Evolutionary conservation across 176 grass and related monocot species (phyloP), one percentile per base, ranked within the genome.

Genomic region (Rhynchospora pubera): DNA sequence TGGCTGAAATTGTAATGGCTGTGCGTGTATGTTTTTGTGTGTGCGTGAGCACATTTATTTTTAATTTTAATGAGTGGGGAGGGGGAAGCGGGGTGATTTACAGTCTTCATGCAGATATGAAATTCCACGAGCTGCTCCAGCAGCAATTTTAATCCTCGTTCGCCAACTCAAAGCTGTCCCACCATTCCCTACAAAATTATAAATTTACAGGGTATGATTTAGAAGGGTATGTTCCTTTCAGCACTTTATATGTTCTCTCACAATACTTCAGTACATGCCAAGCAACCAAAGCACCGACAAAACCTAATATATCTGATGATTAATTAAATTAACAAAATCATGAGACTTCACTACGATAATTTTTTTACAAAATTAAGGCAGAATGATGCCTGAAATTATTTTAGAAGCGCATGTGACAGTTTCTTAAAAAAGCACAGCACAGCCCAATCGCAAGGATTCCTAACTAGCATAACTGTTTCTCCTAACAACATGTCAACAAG

Each of bases 21-120:
- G 0, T 43, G 46, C 46, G 51, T 55, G 11, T 9, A 9, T 19
- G 48, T 76, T 56, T 56, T 4, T 51, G 9, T 30, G 21, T 15
- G 47, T 6, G 0, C 3, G 11, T 55, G 4, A 9, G 15, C 30
- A 39, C 14, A 39, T 9, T 43, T 69, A 9, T 66, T n/a, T 52
- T 74, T 2, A 19, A 9, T 6, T n/a, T n/a, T n/a, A n/a, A n/a
- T n/a, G n/a, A n/a, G n/a, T n/a, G n/a, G n/a, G n/a, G n/a, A n/a
- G n/a, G n/a, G n/a, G n/a, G n/a, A 13, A 14, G 44, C 0, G 6
- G 2, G n/a, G 22, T 80, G 12, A 44, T 76, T 91, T 99, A 99
- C 97, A 99, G 88, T 99, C 97, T 86, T 99, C 97, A 76, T 99
- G 97, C 47, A 99, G 91, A 78, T 99, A 99, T 80, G 93, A 89